Conservation (phyloP, 805 yeast species). For the Maudiozyma bulderi region DNA sequence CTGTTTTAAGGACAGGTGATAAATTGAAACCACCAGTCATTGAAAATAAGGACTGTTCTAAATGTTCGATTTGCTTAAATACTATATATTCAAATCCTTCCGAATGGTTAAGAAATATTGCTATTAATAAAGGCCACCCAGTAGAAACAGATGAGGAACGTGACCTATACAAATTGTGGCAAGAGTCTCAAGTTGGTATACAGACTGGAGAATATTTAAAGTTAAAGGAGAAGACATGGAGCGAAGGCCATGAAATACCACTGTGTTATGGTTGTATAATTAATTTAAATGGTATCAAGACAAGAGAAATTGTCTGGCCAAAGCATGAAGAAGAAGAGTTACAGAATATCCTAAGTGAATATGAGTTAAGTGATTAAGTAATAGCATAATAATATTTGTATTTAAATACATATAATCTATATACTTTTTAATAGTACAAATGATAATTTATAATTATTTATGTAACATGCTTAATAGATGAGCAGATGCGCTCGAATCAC, state of each 20-base stretch:
- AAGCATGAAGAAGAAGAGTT: constrained; percentile 23
- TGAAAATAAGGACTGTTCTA: constrained; percentile 8
- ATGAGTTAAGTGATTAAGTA: constrained; percentile 33
- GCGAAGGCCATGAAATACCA: constrained; percentile 15
- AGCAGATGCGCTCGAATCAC: not conserved
- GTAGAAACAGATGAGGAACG: constrained; percentile 36
- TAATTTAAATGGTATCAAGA: constrained; percentile 38
- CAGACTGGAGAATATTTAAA: constrained; percentile 11
- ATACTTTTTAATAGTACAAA: not conserved
- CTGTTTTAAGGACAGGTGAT: constrained; percentile 83
- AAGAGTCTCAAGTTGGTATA: constrained; percentile 16
- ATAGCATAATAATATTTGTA: not conserved
- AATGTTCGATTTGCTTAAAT: constrained; percentile 50
- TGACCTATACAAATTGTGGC: constrained; percentile 30
- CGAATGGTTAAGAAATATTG: constrained; percentile 59
- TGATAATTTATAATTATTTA: not conserved
- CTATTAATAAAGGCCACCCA: constrained; percentile 48
- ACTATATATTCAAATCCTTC: constrained; percentile 48
- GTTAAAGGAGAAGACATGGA: constrained; percentile 15
- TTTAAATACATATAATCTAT: not conserved
- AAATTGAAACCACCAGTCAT: constrained; percentile 50
- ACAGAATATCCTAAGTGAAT: constrained; percentile 39
- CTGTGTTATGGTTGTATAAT: constrained; percentile 74
- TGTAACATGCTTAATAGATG: constrained; percentile 1
- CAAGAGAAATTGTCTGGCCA: constrained; percentile 34